phyloP scores from a whole-genome alignment of 768 basidiomycete species.

The Amanita fuliginea region DNA sequence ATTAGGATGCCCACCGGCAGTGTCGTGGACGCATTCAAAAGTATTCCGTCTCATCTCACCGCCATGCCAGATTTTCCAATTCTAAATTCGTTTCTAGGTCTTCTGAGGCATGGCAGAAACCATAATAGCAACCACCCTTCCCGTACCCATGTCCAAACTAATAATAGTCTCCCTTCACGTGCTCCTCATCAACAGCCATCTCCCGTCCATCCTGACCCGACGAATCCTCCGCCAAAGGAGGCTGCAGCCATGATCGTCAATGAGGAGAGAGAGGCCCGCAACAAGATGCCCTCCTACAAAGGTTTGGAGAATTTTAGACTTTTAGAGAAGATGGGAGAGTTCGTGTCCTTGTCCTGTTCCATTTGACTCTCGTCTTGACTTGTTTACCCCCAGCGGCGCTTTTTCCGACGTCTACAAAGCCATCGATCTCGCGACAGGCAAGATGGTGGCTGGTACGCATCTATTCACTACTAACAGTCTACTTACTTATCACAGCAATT shows the following conservation, averaged over 20 bases:
- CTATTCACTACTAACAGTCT: constrained; percentile 7
- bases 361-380: constrained; percentile 12
- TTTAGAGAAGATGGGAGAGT: constrained; percentile 90
- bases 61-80: constrained; percentile 5
- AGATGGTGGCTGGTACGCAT: constrained; percentile 72
- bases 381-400: constrained; percentile 52
- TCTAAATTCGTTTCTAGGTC: constrained; percentile 34
- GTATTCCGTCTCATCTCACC: constrained; percentile 26
- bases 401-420: constrained; percentile 99
- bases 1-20: constrained; percentile 41
- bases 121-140: constrained; percentile 25
- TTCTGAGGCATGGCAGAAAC: constrained; percentile 76
- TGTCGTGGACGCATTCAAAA: constrained; percentile 85
- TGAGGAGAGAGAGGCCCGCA: constrained; percentile 63
- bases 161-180: constrained; percentile 13
- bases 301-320: constrained; percentile 76
- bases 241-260: constrained; percentile 60
- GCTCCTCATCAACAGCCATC: constrained; percentile 22
- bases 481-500: constrained; percentile 9
- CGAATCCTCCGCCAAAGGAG: constrained; percentile 23
- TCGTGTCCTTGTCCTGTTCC: constrained; percentile 23
- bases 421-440: constrained; percentile 57
- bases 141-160: constrained; percentile 7
- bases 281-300: constrained; percentile 75
- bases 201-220: constrained; percentile 11